A percentile compares a stretch with the other conserved stretches of the same genome.
Evolutionary conservation across 106 monocot species (phyloP).

Genomic region (Dendrobium huoshanense): DNA sequence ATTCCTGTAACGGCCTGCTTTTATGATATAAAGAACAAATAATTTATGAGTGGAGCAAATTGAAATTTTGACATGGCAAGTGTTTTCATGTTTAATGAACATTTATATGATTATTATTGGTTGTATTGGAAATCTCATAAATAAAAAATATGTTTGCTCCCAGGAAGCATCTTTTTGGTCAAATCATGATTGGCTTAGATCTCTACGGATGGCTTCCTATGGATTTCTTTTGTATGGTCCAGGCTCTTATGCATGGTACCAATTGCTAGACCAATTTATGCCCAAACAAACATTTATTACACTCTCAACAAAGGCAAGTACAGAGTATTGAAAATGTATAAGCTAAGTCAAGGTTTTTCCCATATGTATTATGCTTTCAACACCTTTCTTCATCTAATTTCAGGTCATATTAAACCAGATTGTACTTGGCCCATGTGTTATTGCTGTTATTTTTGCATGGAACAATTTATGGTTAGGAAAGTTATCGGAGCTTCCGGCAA

Average conservation of each 20-base stretch:
- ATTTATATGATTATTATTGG: neutral
- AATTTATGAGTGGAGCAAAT: neutral
- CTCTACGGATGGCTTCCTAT: slow-evolving; percentile 86
- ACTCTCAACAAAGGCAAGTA: slow-evolving; percentile 60
- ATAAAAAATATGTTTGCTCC: slow-evolving; percentile 7
- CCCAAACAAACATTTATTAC: slow-evolving; percentile 60
- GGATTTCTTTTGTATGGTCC: slow-evolving; percentile 95
- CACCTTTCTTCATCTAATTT: slow-evolving; percentile 6
- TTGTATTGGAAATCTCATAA: neutral
- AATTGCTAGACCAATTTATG: slow-evolving; percentile 69
- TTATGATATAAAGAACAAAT: neutral
- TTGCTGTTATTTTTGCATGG: slow-evolving; percentile 98
- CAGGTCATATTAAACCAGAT: slow-evolving; percentile 93
- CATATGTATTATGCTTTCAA: neutral
- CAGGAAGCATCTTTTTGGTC: slow-evolving; percentile 37
- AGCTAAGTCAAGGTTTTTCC: neutral
- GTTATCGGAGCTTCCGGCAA: slow-evolving; percentile 58
- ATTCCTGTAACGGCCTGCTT: too few relatives aligned
- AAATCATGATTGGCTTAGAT: slow-evolving; percentile 81
- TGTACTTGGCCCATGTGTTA: slow-evolving; percentile 93
- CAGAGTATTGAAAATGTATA: neutral
- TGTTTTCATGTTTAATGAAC: neutral
- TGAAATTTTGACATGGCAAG: neutral
- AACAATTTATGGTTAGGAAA: slow-evolving; percentile 82
- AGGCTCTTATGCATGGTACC: slow-evolving; percentile 88